Base-by-base conservation (phyloP, 202 grass and related monocot species). In the Carex arenaria region DNA sequence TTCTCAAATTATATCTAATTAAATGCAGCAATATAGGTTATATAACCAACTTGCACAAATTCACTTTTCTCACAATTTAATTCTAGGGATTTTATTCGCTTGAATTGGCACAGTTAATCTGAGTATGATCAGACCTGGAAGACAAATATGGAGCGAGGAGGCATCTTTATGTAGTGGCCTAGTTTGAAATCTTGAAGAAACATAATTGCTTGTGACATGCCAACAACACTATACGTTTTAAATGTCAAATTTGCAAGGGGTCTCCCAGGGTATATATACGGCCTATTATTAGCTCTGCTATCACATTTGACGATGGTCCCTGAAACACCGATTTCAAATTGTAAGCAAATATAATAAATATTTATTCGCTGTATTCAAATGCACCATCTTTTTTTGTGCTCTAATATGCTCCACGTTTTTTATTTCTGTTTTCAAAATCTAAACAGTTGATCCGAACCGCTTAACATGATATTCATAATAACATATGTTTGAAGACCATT, bases 161-260 rank as follows among this genome's bases (percentile, higher is more conserved):
- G 93, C 45, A 95, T 90, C 82, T 95, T 95, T 88, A 95, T 95
- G 72, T 95, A 95, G 85, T 95, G 93, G 1, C 93, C 93, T 36
- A 92, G 74, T 62, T 95, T 95, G 88, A 95, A 95, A 52, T 95
- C 93, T 49, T 61, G 49, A 40, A 95, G 74, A 84, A 95, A 95
- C 66, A 43, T 87, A 52, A 95, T 73, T 4, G 90, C 93, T 80
- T 91, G 90, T 0, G 84, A 85, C 90, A 95, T 95, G 85, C 88
- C 92, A 55, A 95, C 87, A 77, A 81, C 90, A 19, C 93, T 88
- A 64, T 93, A 95, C 4, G 85, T 87, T 81, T 93, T 93, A 78
- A 95, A 93, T 8, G 82, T 82, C 11, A 95, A 84, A 67, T 95
- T 95, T 8, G 88, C 87, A 0, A 95, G 84, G 0, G 93, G 90